Percentiles rank a stretch among this genome's conserved stretches.
phyloP scores from a whole-genome alignment of 805 yeast species.

The Pichia pseudocactophila region DNA sequence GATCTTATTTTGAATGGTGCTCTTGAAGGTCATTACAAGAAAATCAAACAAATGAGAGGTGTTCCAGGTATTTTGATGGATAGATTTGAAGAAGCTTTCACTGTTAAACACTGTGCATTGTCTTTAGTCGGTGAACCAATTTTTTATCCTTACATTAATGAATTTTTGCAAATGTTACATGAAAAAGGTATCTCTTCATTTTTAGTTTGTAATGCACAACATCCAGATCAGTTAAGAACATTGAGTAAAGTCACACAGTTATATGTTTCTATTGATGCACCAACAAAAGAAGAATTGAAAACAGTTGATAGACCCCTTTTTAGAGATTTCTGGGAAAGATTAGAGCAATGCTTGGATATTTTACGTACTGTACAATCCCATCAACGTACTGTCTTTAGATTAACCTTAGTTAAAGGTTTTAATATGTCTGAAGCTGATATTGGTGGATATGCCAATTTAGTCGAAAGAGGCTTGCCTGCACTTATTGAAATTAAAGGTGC shows the following conservation, averaged over 20 bases:
- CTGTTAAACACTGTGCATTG: conserved; percentile 83
- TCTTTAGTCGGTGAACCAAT: conserved; percentile 94
- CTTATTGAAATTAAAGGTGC: conserved; percentile 93
- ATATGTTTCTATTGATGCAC: conserved; percentile 89
- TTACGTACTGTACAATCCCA: conserved; percentile 61
- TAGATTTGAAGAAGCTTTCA: conserved; percentile 83
- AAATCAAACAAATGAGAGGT: conserved; percentile 90
- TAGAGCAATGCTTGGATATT: conserved; percentile 72
- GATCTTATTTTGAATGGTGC: conserved; percentile 80
- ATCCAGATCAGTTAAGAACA: conserved; percentile 70
- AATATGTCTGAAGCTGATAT: conserved; percentile 72
- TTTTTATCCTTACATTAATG: conserved; percentile 84
- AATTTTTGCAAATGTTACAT: conserved; percentile 73
- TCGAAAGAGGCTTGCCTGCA: conserved; percentile 71
- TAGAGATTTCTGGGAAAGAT: conserved; percentile 88
- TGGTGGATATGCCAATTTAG: conserved; percentile 78
- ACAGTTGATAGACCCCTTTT: conserved; percentile 83
- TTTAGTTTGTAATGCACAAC: conserved; percentile 92
- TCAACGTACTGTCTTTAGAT: conserved; percentile 85
- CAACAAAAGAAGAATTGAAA: conserved; percentile 72
- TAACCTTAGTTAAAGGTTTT: conserved; percentile 88
- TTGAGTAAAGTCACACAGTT: conserved; percentile 78
- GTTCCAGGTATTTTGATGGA: conserved; percentile 91
- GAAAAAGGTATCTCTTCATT: conserved; percentile 74
- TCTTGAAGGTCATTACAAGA: conserved; percentile 77